Conservation (phyloP, 495 filamentous ascomycete genomes). For the Talaromyces wortmannii region DNA sequence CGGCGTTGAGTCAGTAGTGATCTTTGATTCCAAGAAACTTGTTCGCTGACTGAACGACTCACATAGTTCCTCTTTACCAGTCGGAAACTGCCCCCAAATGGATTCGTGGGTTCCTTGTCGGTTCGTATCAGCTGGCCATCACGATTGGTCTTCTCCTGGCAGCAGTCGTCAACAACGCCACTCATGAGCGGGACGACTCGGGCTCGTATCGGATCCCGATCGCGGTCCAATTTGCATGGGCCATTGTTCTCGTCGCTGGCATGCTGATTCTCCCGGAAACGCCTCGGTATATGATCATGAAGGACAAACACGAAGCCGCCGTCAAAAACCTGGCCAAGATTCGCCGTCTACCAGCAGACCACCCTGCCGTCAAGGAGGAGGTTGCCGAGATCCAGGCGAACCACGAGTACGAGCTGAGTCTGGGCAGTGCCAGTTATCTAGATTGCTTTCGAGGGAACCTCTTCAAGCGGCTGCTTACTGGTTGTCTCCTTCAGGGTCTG, state of each 20-base stretch:
- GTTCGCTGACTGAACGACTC: not conserved
- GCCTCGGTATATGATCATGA: constrained; percentile 74
- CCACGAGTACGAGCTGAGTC: constrained; percentile 67
- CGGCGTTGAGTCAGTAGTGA: constrained; percentile 50
- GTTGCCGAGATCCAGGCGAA: constrained; percentile 75
- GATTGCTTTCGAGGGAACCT: constrained; percentile 61
- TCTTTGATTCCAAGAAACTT: not conserved
- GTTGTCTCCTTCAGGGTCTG: constrained; percentile 67
- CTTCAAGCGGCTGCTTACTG: constrained; percentile 66
- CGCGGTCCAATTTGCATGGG: constrained; percentile 75
- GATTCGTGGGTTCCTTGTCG: constrained; percentile 78
- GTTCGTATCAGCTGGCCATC: constrained; percentile 79
- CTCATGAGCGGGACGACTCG: constrained; percentile 52
- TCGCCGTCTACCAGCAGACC: constrained; percentile 57
- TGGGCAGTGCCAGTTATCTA: constrained; percentile 61
- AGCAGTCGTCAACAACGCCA: constrained; percentile 69
- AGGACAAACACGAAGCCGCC: constrained; percentile 57
- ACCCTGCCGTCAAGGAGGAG: constrained; percentile 58
- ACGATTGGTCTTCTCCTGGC: constrained; percentile 78
- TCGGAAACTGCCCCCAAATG: constrained; percentile 75
- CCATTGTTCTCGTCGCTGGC: constrained; percentile 64
- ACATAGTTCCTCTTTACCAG: constrained; percentile 71
- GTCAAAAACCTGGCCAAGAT: constrained; percentile 57
- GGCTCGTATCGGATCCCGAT: constrained; percentile 79
- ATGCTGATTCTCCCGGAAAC: constrained; percentile 77